phyloP scores from a whole-genome alignment of 768 basidiomycete genomes.

The Leccinum fibrillosum region DNA sequence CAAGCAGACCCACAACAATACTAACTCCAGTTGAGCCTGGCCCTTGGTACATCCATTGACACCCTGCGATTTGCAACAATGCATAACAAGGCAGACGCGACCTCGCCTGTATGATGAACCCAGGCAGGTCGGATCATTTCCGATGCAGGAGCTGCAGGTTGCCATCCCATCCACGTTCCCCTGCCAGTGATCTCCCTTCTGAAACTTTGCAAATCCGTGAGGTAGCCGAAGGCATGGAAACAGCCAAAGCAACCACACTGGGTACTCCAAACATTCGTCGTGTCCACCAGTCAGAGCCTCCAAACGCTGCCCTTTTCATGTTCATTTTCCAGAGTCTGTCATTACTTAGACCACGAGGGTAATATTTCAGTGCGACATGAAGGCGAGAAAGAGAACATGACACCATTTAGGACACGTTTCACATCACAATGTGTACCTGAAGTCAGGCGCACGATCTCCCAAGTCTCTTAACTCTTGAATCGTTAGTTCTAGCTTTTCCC shows the following conservation, averaged over 20 bases:
- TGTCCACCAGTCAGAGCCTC: neutral
- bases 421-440: neutral
- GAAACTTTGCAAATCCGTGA: neutral
- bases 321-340: neutral
- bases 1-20: too few relatives aligned
- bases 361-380: neutral
- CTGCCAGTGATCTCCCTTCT: too few relatives aligned
- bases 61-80: too few relatives aligned
- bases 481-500: neutral
- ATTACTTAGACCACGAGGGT: neutral
- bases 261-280: neutral
- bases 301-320: neutral
- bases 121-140: neutral
- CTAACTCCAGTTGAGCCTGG: too few relatives aligned
- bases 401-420: neutral
- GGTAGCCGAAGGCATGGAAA: neutral
- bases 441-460: neutral
- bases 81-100: too few relatives aligned
- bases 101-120: too few relatives aligned
- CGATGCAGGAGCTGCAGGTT: neutral
- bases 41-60: too few relatives aligned
- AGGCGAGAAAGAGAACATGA: neutral
- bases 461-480: neutral
- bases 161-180: too few relatives aligned
- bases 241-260: neutral